A percentile compares a stretch with the other conserved stretches of the same genome.
phyloP scores from a whole-genome alignment of 352 stramenopile species.

The Detonula confervacea region DNA sequence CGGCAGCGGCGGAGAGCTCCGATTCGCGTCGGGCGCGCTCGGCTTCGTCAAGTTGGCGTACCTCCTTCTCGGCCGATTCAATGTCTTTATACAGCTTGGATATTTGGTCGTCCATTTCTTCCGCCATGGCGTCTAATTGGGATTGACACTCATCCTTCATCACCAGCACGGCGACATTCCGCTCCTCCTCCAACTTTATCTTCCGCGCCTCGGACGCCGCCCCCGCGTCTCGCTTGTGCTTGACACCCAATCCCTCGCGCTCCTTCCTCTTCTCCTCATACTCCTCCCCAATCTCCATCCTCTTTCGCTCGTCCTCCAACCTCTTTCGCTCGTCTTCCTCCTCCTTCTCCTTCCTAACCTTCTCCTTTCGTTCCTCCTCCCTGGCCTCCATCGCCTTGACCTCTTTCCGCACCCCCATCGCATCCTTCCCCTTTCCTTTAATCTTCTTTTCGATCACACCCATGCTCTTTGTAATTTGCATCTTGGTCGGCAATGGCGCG shows the following conservation, averaged over 20 bases:
- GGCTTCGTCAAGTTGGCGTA: slow-evolving; percentile 22
- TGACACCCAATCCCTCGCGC: slow-evolving; percentile 17
- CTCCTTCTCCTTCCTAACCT: slow-evolving; percentile 62
- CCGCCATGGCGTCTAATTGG: slow-evolving; percentile 19
- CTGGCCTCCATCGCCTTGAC: slow-evolving; percentile 45
- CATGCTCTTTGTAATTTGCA: slow-evolving; percentile 60
- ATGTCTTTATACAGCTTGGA: slow-evolving; percentile 16
- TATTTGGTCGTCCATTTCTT: slow-evolving; percentile 31
- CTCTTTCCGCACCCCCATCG: slow-evolving; percentile 29
- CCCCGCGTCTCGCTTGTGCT: slow-evolving; percentile 11
- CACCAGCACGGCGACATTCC: background rate
- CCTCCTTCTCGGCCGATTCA: slow-evolving; percentile 30
- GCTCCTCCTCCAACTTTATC: slow-evolving; percentile 13
- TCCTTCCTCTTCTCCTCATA: slow-evolving; percentile 7
- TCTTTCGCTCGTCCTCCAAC: slow-evolving; percentile 29
- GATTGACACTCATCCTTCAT: slow-evolving; percentile 33
- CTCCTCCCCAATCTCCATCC: slow-evolving; percentile 9
- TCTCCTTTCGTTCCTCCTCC: slow-evolving; percentile 67
- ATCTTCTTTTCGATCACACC: slow-evolving; percentile 52
- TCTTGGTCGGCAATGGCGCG: slow-evolving; percentile 52
- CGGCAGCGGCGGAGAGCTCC: background rate
- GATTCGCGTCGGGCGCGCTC: background rate
- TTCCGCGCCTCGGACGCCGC: slow-evolving; percentile 11
- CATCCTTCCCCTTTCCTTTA: slow-evolving; percentile 43
- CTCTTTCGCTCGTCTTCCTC: slow-evolving; percentile 29